phyloP scores from a whole-genome alignment of 805 yeast species.

The Cyberlindnera misumaiensis region DNA sequence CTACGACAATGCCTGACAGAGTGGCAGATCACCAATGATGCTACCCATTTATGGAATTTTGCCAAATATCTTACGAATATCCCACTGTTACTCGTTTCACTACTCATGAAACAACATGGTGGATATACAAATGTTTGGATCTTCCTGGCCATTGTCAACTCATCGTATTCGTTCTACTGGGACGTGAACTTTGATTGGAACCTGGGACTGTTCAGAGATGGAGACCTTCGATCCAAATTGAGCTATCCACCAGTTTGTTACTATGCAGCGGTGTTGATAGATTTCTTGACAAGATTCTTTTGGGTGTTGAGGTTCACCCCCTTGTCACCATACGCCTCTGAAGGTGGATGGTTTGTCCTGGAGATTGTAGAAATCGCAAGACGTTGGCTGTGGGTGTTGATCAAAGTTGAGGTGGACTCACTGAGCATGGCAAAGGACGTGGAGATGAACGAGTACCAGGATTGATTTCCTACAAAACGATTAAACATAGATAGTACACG shows the following conservation, averaged over 20 bases:
- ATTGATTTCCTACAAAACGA: neutral
- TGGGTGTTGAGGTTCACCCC: conserved; percentile 55
- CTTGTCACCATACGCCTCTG: conserved; percentile 24
- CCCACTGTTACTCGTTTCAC: conserved; percentile 41
- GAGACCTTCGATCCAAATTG: conserved; percentile 4
- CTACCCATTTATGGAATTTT: conserved; percentile 60
- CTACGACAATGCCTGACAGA: conserved; percentile 78
- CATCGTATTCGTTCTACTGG: conserved; percentile 81
- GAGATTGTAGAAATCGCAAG: conserved; percentile 73
- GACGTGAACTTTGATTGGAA: conserved; percentile 89
- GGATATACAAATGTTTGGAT: conserved; percentile 21
- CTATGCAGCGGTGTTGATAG: conserved; percentile 49
- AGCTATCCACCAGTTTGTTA: conserved; percentile 32
- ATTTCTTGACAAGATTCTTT: conserved; percentile 61
- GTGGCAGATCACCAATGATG: conserved; percentile 41
- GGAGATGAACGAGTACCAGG: conserved; percentile 6
- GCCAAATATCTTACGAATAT: conserved; percentile 65
- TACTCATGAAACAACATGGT: conserved; percentile 18
- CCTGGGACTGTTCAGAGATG: conserved; percentile 26
- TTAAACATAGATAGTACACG: neutral
- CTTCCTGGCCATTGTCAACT: conserved; percentile 49
- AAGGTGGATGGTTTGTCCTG: conserved; percentile 56
- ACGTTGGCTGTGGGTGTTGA: conserved; percentile 84
- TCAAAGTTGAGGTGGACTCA: conserved; percentile 74
- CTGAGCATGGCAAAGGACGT: conserved; percentile 6